Conservation (phyloP, 257 asterid species). For the Solanum etuberosum region DNA sequence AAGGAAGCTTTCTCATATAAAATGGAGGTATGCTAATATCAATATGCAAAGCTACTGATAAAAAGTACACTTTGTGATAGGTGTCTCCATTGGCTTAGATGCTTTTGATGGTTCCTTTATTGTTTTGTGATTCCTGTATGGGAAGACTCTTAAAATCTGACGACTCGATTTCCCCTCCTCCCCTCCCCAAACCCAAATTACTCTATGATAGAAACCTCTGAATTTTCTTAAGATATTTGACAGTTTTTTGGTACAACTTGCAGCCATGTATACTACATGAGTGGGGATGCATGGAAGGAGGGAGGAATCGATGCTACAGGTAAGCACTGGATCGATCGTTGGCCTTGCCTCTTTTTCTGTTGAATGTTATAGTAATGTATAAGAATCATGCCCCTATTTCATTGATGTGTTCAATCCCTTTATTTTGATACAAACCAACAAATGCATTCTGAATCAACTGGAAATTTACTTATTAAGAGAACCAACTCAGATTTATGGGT, state of each 20-base stretch:
- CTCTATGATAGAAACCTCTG: neutral
- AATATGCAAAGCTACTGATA: neutral
- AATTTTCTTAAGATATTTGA: neutral
- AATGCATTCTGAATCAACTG: neutral
- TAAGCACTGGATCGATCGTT: constrained; percentile 22
- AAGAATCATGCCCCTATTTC: neutral
- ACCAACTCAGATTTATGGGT: neutral
- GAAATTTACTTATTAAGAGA: neutral
- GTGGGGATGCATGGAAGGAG: constrained; percentile 99
- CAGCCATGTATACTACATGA: constrained; percentile 99
- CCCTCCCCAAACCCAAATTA: neutral
- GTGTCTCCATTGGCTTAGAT: neutral
- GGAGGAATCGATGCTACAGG: constrained; percentile 99
- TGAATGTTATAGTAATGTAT: neutral
- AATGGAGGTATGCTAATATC: neutral
- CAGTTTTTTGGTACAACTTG: constrained; percentile 1
- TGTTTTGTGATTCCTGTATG: neutral
- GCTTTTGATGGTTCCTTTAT: neutral
- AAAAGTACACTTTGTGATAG: neutral
- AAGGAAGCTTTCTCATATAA: neutral
- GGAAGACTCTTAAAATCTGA: neutral
- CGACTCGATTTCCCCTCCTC: too few species aligned
- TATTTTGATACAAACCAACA: neutral
- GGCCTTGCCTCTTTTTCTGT: neutral
- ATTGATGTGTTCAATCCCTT: neutral